Base-by-base conservation (phyloP, 2,329 filamentous ascomycete species). In the Pestalotiopsis sp. region DNA sequence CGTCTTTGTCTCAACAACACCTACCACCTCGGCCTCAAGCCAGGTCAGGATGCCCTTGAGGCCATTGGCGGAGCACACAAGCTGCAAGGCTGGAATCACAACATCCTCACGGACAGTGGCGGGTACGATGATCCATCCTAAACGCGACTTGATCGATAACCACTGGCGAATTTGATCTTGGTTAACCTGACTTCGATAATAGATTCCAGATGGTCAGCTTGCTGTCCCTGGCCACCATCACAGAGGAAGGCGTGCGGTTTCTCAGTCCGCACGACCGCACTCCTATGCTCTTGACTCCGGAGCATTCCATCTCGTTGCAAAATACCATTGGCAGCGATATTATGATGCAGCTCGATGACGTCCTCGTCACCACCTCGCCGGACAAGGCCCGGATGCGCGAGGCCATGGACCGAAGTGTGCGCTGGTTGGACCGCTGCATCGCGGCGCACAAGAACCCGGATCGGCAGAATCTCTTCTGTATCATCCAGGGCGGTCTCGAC, bases 201-300 rank as follows among this genome's bases (percentile, higher is more conserved):
- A 97, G 95, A 70, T 99, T 99, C 81, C 96, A 99, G 81, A 99
- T 99, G 96, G 97, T 99, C 67, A 98, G 94, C 70, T 86, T 99
- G 41, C 88, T 99, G 65, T 93, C 97, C 78, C 89, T 99, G 66
- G 96, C 96, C 66, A 95, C 92, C 71, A 91, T 99, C 70, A 98
- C 96, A 0, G 97, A 99, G 80, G 92, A 98, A 80, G 96, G 96
- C 66, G 97, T 99, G 7, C 91, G 93, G 65, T 99, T 99, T 78
- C 87, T 97, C n/a, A 97, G 93, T 74, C 97, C 96, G 0, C 96
- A 99, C 78, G 96, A 98, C 83, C 94, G 95, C 41, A 91, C 90
- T 2, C 95, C 95, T 7, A 98, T 99, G 96, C 90, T 99, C 12
- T 90, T 99, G 61, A 99, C 96, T 0, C 96, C 96, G 0, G 97